These are phyloP conservation scores for Metahyphopichia silvanorum DNA, from an alignment of 805 yeast genomes.

Conservation along the genomic window DNA sequence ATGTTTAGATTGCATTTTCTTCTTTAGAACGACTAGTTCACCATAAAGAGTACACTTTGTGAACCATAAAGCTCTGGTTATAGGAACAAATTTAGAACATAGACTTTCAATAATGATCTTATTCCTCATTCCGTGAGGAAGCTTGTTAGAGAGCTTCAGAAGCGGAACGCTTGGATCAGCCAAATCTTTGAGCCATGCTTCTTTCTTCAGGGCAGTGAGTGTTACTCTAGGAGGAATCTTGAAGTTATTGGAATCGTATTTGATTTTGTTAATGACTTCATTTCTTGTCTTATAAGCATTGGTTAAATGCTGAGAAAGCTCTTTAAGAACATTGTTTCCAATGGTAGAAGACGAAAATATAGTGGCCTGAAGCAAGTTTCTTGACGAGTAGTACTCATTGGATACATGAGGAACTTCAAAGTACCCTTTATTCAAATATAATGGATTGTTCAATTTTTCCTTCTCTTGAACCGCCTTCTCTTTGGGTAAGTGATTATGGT, in stretches of 20 bases:
- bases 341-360: constrained; percentile 32
- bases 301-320: constrained; percentile 36
- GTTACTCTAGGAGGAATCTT: constrained; percentile 89
- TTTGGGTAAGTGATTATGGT: constrained; percentile 32
- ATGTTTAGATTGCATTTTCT: constrained; percentile 24
- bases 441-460: constrained; percentile 44
- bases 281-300: constrained; percentile 35
- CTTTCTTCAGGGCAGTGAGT: constrained; percentile 79
- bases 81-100: constrained; percentile 63
- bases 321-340: constrained; percentile 33
- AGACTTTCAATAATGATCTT: constrained; percentile 71
- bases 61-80: constrained; percentile 86
- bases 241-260: constrained; percentile 39
- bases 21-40: constrained; percentile 43
- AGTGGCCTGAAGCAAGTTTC: constrained; percentile 53
- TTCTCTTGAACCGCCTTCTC: constrained; percentile 43
- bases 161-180: constrained; percentile 68
- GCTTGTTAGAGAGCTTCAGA: constrained; percentile 63
- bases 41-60: constrained; percentile 83
- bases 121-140: constrained; percentile 89
- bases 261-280: constrained; percentile 38
- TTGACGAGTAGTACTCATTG: constrained; percentile 68
- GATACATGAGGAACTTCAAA: constrained; percentile 59
- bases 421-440: constrained; percentile 65
- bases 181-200: constrained; percentile 80